Conservation (phyloP, 2,329 filamentous ascomycete genomes). For the Orbilia blumenaviensis region DNA sequence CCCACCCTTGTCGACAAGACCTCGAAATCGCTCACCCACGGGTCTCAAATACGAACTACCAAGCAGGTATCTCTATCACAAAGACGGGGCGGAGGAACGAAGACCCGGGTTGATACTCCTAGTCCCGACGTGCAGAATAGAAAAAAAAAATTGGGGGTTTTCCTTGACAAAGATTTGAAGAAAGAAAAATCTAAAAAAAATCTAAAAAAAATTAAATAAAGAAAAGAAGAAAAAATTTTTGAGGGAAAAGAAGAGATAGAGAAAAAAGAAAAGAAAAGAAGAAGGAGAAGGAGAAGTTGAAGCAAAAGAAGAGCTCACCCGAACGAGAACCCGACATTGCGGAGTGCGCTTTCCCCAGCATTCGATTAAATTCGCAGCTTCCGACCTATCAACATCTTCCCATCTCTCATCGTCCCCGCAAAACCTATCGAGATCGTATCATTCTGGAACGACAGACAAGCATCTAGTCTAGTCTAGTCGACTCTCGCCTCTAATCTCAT, state of each 20-base stretch:
- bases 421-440: constrained; percentile 19
- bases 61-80: not conserved
- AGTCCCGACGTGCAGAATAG: not conserved
- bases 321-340: not conserved
- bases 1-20: constrained; percentile 28
- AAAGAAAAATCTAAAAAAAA: not conserved
- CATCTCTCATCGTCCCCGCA: constrained; percentile 17
- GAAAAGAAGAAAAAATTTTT: not conserved
- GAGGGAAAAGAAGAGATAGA: not conserved
- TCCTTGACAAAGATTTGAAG: not conserved
- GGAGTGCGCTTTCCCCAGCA: not conserved
- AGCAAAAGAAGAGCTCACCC: not conserved
- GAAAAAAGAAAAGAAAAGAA: not conserved
- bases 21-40: constrained; percentile 31
- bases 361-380: not conserved
- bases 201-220: not conserved
- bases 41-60: not conserved
- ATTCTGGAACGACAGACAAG: constrained; percentile 9
- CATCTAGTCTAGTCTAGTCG: not conserved
- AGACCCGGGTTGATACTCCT: not conserved
- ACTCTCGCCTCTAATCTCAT: not conserved
- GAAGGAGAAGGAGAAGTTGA: not conserved
- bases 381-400: constrained; percentile 7
- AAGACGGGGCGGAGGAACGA: constrained; percentile 9
- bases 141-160: not conserved